phyloP scores from a whole-genome alignment of 1,139 yeast genomes.

The Pichia inconspicua region DNA sequence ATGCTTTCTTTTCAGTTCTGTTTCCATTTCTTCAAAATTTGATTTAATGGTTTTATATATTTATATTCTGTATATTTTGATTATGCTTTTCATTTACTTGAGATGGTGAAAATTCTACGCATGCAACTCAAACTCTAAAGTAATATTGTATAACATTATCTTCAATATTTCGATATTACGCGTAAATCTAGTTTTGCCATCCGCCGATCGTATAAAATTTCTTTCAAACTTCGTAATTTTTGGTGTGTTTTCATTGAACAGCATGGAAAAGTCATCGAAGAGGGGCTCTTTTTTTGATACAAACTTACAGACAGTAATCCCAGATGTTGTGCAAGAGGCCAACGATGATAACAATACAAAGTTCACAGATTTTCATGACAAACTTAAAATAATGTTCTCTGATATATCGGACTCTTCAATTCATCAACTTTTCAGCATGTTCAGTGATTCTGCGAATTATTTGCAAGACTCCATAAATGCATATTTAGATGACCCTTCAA shows the following conservation, averaged over 20 bases:
- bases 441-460: constrained; percentile 7
- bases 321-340: background rate
- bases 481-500: constrained; percentile 19
- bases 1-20: constrained; percentile 13
- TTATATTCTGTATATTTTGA: constrained; percentile 1
- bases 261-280: background rate
- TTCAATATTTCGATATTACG: background rate
- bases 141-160: no score
- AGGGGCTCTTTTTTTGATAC: constrained; percentile 18
- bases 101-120: no score
- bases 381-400: constrained; percentile 17
- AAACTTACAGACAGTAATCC: constrained; percentile 5
- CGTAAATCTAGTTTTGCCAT: background rate
- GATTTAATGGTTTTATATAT: constrained; percentile 4
- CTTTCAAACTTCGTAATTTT: background rate
- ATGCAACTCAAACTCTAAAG: no score
- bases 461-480: constrained; percentile 23
- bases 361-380: constrained; percentile 15
- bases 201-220: background rate
- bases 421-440: constrained; percentile 14
- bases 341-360: constrained; percentile 3
- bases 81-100: background rate
- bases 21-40: background rate
- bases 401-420: constrained; percentile 12
- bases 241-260: background rate